These are phyloP conservation scores for Saturnispora quitensis DNA, from an alignment of 805 yeast species.

Conservation along the genomic window DNA sequence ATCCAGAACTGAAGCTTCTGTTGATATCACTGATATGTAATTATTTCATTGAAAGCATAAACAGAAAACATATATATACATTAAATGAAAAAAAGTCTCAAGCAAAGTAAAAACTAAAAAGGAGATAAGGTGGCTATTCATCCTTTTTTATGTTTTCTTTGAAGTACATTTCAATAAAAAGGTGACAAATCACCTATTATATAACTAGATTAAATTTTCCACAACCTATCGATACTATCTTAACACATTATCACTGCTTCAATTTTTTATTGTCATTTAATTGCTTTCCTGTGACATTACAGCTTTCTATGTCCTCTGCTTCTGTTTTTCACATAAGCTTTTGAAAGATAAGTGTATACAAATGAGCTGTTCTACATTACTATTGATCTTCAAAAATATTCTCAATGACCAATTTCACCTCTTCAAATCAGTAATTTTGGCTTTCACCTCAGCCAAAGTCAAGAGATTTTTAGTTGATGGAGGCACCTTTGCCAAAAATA, in stretches of 20 bases:
- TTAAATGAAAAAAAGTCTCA: no score
- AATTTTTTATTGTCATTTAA: no score
- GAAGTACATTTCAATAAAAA: background rate
- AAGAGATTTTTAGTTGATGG: constrained; percentile 54
- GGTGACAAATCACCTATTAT: background rate
- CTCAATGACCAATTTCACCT: background rate
- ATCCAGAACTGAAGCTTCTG: background rate
- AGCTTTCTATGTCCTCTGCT: no score
- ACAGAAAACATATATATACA: background rate
- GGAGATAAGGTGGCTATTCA: background rate
- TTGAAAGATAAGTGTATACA: no score
- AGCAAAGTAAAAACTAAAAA: background rate
- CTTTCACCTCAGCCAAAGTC: constrained; percentile 6
- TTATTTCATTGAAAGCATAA: background rate
- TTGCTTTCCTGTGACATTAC: no score
- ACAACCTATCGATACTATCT: background rate
- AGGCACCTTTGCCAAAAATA: constrained; percentile 72
- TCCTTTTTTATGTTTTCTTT: background rate
- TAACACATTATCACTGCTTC: background rate
- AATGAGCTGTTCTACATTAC: no score
- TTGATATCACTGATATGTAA: constrained; percentile 7
- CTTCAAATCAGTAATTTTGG: constrained; percentile 1
- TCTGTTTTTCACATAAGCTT: no score
- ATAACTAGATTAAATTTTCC: background rate
- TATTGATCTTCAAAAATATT: no score